phyloP scores from a whole-genome alignment of 345 rosid species.

The Arabis alpina region DNA sequence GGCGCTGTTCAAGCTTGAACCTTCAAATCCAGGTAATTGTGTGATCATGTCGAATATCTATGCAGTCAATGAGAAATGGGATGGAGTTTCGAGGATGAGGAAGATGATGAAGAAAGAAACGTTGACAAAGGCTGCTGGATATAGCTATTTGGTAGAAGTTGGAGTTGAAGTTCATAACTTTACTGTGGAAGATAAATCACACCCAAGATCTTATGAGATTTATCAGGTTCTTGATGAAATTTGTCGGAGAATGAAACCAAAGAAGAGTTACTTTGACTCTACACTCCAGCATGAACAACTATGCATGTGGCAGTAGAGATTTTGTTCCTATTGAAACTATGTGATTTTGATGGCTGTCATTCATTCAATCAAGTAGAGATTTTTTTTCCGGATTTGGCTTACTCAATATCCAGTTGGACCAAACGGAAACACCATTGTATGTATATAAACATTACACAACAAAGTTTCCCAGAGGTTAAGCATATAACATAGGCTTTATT shows the following conservation, averaged over 20 bases:
- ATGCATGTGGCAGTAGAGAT: slow-evolving; percentile 31
- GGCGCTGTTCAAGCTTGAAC: slow-evolving; percentile 67
- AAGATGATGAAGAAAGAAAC: slow-evolving; percentile 67
- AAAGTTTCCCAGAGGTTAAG: slow-evolving; percentile 21
- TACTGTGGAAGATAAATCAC: slow-evolving; percentile 70
- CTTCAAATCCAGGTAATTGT: slow-evolving; percentile 78
- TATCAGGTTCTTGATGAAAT: slow-evolving; percentile 51
- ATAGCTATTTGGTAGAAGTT: slow-evolving; percentile 61
- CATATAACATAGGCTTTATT: slow-evolving; percentile 27
- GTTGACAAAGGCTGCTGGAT: slow-evolving; percentile 76
- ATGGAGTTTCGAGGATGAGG: slow-evolving; percentile 69
- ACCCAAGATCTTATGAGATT: slow-evolving; percentile 57
- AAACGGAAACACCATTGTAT: not conserved
- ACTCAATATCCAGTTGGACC: not conserved
- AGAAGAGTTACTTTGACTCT: slow-evolving; percentile 36
- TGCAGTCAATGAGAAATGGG: slow-evolving; percentile 62
- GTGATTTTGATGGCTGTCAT: slow-evolving; percentile 3
- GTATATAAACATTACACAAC: slow-evolving; percentile 1
- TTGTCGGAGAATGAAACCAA: slow-evolving; percentile 46
- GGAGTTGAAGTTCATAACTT: slow-evolving; percentile 68
- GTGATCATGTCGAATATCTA: slow-evolving; percentile 77
- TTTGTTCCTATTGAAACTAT: not conserved
- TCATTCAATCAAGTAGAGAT: not conserved
- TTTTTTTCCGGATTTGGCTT: not conserved
- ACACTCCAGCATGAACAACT: slow-evolving; percentile 45